Base-by-base conservation (phyloP, 192 early-diverging fungal genomes). In the Mortierella hygrophila region DNA sequence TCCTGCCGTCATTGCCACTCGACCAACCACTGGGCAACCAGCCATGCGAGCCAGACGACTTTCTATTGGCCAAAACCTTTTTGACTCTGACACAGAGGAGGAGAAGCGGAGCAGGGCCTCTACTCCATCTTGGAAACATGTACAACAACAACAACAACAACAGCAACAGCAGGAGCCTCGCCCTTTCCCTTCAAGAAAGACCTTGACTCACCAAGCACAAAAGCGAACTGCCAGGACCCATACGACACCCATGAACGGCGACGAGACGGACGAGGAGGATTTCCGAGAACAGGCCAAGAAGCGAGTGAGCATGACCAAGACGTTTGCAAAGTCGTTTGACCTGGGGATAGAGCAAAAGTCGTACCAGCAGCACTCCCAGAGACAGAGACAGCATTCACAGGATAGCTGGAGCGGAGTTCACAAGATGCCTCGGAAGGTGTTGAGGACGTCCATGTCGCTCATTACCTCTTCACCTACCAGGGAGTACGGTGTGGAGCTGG, bases 241-340 rank as follows among this genome's bases (percentile, higher is more conserved):
- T 0, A 37, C 52, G 4, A 79, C 74, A 29, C 42, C 55, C 70
- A 41, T 49, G 1, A 42, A 86, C 32, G 79, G 76, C 11, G 84
- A 86, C 42, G 84, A 80, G 68, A 86, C 84, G 18, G 84, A 86
- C 44, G 84, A 86, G 21, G 84, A 86, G 44, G 78, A 80, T 35
- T 86, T 81, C 71, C 26, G n/a, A 16, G 52, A 78, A 38, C 72
- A 77, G 42, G 47, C 68, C 26, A 46, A 74, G 15, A 84, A 84
- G 68, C 77, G 75, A 37, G 23, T 65, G 40, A 68, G 54, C 26
- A 41, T 63, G 23, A 8, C 68, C 9, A 70, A 80, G 63, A 11
- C 11, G 2, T 69, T 71, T 57, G 0, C 54, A 44, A 72, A 47
- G 40, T 5, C 55, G n/a, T 18, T 23, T 15, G 38, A 29, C 46